Conservation (phyloP, 441 rosid genomes). For the Aleurites moluccanus region DNA sequence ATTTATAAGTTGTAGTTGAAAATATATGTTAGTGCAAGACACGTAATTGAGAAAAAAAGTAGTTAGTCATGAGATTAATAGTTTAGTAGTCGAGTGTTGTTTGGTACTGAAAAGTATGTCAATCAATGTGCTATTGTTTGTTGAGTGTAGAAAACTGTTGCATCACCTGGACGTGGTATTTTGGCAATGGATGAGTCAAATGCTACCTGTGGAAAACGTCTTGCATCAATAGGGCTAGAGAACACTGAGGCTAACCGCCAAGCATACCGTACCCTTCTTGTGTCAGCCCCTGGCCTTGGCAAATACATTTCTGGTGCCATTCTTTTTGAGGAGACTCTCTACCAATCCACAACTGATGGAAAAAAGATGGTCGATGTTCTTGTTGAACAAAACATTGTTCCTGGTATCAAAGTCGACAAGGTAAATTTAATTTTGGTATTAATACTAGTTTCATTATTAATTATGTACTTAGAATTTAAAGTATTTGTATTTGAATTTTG, state of each 20-base stretch:
- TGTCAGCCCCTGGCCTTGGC: constrained; percentile 76
- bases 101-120: not conserved
- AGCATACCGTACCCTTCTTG: constrained; percentile 89
- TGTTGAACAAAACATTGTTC: constrained; percentile 75
- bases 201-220: constrained; percentile 91
- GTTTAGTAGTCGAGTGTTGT: not conserved
- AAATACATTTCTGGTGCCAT: constrained; percentile 81
- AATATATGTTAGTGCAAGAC: not conserved
- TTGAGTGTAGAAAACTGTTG: constrained; percentile 65
- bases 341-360: constrained; percentile 80
- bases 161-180: constrained; percentile 93
- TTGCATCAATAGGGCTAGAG: constrained; percentile 78
- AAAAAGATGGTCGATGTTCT: constrained; percentile 89
- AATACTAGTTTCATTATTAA: not conserved
- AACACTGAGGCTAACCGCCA: constrained; percentile 96
- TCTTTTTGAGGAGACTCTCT: constrained; percentile 89
- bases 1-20: not conserved
- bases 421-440: constrained; percentile 29
- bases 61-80: not conserved
- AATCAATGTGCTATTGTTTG: not conserved
- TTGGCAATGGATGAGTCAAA: constrained; percentile 97
- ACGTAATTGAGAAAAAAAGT: not conserved
- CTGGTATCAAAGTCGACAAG: constrained; percentile 95
- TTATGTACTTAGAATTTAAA: not conserved
- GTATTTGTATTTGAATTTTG: constrained; percentile 3